Percentiles rank a stretch among this genome's conserved stretches.
Conservation (phyloP, 208 protist genomes). For the Tritrichomonas musculus region DNA sequence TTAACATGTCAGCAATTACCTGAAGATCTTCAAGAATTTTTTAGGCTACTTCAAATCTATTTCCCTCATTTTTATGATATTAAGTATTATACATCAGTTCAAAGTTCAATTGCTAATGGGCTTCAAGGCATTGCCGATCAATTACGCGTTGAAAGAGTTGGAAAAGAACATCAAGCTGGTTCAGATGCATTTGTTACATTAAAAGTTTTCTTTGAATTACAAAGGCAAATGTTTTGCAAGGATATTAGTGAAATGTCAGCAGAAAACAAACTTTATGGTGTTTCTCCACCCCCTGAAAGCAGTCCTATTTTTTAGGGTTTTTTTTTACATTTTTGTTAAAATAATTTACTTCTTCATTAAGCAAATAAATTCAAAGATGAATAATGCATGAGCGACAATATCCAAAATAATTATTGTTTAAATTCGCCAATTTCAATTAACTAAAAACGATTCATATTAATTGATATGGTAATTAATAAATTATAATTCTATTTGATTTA, state of each 20-base stretch:
- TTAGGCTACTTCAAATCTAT: constrained; percentile 78
- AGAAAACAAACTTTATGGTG: constrained; percentile 10
- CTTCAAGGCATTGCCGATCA: neutral
- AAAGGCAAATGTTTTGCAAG: neutral
- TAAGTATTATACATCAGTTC: constrained; percentile 76
- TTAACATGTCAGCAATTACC: constrained; percentile 88
- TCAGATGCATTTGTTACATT: constrained; percentile 88
- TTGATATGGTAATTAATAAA: too few species aligned
- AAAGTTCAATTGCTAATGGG: neutral
- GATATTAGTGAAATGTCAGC: neutral
- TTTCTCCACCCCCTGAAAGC: neutral
- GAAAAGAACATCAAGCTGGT: constrained; percentile 75
- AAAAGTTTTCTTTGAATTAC: constrained; percentile 1
- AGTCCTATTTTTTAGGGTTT: too few species aligned
- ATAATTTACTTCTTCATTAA: too few species aligned
- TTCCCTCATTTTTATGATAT: constrained; percentile 95
- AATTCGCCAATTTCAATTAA: too few species aligned
- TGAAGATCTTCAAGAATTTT: constrained; percentile 82
- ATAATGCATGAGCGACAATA: too few species aligned
- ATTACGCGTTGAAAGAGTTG: constrained; percentile 54
- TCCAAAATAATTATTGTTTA: too few species aligned
- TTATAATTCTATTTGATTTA: too few species aligned
- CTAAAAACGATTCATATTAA: too few species aligned
- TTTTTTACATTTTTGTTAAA: too few species aligned
- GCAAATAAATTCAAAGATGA: too few species aligned